Conservation (phyloP, 2,329 filamentous ascomycete genomes). For the Xylariaceae sp. region DNA sequence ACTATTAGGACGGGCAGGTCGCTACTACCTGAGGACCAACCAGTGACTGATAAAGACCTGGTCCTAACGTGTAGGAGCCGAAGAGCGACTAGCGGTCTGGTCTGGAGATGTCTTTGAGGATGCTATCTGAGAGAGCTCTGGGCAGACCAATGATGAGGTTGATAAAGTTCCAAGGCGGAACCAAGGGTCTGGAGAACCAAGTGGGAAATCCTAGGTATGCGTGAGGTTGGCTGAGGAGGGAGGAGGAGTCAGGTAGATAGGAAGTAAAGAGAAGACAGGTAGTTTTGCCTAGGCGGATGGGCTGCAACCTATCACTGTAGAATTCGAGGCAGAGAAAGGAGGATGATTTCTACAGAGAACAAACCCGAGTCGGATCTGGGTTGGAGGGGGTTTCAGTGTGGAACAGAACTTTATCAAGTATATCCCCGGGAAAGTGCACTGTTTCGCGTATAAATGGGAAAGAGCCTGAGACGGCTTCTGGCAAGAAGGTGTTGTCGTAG, state of each 20-base stretch:
- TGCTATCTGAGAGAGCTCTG: not conserved
- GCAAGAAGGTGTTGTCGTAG: too few species aligned
- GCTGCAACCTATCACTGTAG: slow-evolving; percentile 10
- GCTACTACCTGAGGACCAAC: not conserved
- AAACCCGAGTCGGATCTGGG: not conserved
- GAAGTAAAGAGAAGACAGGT: not conserved
- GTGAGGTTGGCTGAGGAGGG: not conserved
- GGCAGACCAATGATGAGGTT: not conserved
- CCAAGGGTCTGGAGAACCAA: not conserved
- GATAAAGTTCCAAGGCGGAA: not conserved
- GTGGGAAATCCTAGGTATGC: slow-evolving; percentile 12
- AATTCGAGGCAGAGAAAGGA: slow-evolving; percentile 7
- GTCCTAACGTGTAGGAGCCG: not conserved
- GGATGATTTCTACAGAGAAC: not conserved
- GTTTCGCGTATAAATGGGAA: slow-evolving; percentile 6
- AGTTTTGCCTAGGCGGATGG: slow-evolving; percentile 1
- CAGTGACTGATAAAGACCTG: not conserved
- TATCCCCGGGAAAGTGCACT: slow-evolving; percentile 15
- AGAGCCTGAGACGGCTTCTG: too few species aligned
- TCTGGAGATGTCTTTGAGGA: not conserved
- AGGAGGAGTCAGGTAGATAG: slow-evolving; percentile 12
- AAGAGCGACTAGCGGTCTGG: not conserved
- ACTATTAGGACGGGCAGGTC: not conserved
- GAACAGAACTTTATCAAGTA: slow-evolving; percentile 16
- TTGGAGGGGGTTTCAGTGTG: slow-evolving; percentile 6